Evolutionary conservation across 2,329 filamentous ascomycete species (phyloP).

Genomic region (Phyllosticta citrichinensis): DNA sequence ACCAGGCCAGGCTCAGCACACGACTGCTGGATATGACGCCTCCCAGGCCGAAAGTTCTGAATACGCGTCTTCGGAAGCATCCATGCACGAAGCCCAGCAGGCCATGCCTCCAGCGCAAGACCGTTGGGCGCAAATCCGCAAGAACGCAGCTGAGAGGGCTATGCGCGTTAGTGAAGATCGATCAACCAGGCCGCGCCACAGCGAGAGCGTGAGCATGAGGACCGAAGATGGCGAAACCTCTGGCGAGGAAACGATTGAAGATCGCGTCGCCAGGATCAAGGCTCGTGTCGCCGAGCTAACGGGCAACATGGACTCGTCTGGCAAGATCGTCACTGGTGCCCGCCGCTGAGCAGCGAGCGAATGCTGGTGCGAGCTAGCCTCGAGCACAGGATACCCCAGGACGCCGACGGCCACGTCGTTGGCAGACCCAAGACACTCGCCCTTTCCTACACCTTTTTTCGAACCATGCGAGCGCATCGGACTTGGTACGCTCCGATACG

Average conservation of each 20-base stretch:
- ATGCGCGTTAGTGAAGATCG: slow-evolving; percentile 57
- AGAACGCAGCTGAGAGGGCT: slow-evolving; percentile 81
- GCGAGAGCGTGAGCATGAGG: slow-evolving; percentile 45
- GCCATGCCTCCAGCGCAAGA: slow-evolving; percentile 45
- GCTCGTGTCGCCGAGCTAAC: slow-evolving; percentile 92
- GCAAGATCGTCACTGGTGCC: slow-evolving; percentile 8
- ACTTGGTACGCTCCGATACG: neutral
- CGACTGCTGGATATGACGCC: slow-evolving; percentile 12
- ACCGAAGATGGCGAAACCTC: slow-evolving; percentile 83
- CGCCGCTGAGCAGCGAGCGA: neutral
- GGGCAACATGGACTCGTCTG: slow-evolving; percentile 53
- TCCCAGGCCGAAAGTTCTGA: slow-evolving; percentile 18
- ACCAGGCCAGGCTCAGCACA: slow-evolving; percentile 11
- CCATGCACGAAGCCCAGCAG: slow-evolving; percentile 27
- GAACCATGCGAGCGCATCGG: neutral
- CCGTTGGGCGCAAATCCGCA: slow-evolving; percentile 91
- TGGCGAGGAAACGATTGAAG: slow-evolving; percentile 94
- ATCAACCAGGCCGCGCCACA: slow-evolving; percentile 33
- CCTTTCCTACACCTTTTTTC: neutral
- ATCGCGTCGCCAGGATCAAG: slow-evolving; percentile 93
- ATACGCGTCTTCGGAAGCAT: slow-evolving; percentile 29
- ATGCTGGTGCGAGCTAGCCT: neutral
- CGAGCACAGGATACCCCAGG: neutral
- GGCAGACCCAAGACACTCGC: neutral
- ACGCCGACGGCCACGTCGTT: neutral